Conservation (phyloP, 2,329 filamentous ascomycete genomes). For the Aspergillus sp. region DNA sequence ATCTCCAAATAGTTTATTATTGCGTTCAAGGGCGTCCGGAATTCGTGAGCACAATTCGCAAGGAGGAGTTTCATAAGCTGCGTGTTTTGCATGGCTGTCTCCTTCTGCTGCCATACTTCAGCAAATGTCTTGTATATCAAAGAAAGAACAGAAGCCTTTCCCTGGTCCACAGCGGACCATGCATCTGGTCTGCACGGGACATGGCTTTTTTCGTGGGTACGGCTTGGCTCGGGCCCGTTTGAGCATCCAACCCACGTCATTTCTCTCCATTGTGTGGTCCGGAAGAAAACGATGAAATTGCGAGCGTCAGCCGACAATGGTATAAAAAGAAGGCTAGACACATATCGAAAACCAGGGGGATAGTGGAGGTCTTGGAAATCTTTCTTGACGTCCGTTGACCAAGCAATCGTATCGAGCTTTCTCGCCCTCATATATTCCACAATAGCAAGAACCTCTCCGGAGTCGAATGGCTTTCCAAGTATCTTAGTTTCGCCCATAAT, state of each 20-base stretch:
- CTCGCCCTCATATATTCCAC: slow-evolving; percentile 75
- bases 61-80: slow-evolving; percentile 70
- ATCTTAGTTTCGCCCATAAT: slow-evolving; percentile 81
- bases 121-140: slow-evolving; percentile 83
- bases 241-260: slow-evolving; percentile 55
- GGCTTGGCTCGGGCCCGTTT: slow-evolving; percentile 47
- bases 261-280: slow-evolving; percentile 68
- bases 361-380: slow-evolving; percentile 80
- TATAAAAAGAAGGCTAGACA: slow-evolving; percentile 73
- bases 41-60: slow-evolving; percentile 83
- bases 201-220: slow-evolving; percentile 70
- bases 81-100: slow-evolving; percentile 71
- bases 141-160: slow-evolving; percentile 78
- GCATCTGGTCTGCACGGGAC: slow-evolving; percentile 71
- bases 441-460: slow-evolving; percentile 74
- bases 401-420: slow-evolving; percentile 63
- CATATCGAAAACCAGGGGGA: slow-evolving; percentile 64
- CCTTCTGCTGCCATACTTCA: slow-evolving; percentile 85
- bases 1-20: slow-evolving; percentile 94
- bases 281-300: slow-evolving; percentile 85
- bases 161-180: slow-evolving; percentile 80
- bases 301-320: slow-evolving; percentile 65
- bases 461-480: slow-evolving; percentile 63
- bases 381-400: slow-evolving; percentile 63
- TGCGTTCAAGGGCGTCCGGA: slow-evolving; percentile 82